phyloP scores from a whole-genome alignment of 169 alveolate species.

The Neospora caninum region DNA sequence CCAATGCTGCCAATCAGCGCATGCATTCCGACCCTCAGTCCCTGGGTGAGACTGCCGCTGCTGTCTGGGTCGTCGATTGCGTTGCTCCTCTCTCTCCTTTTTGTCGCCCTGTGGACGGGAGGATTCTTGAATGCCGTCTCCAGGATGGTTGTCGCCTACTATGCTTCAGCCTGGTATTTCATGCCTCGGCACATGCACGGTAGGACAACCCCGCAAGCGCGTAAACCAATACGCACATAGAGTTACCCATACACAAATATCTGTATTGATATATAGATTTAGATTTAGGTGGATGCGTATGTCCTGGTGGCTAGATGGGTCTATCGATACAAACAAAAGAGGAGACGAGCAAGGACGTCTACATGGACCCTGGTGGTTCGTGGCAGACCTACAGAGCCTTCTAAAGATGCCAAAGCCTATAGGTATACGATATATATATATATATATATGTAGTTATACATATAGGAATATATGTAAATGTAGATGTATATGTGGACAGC shows the following conservation, averaged over 20 bases:
- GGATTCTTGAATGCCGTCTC: conserved; percentile 21
- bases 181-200: conserved; percentile 39
- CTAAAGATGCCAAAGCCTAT: no score
- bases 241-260: neutral
- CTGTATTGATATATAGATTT: neutral
- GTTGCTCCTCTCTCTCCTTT: neutral
- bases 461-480: no score
- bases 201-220: neutral
- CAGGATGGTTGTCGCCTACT: conserved; percentile 26
- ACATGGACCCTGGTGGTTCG: no score
- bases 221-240: neutral
- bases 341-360: no score
- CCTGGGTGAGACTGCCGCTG: conserved; percentile 20
- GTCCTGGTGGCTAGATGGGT: no score
- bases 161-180: conserved; percentile 38
- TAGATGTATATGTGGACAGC: no score
- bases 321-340: no score
- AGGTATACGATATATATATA: neutral
- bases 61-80: neutral
- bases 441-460: no score
- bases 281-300: neutral
- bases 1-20: neutral
- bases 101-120: conserved; percentile 42
- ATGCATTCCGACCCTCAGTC: conserved; percentile 6
- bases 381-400: no score